Evolutionary conservation across 768 basidiomycete genomes (phyloP).

Genomic region (Rhodocollybia butyracea): DNA sequence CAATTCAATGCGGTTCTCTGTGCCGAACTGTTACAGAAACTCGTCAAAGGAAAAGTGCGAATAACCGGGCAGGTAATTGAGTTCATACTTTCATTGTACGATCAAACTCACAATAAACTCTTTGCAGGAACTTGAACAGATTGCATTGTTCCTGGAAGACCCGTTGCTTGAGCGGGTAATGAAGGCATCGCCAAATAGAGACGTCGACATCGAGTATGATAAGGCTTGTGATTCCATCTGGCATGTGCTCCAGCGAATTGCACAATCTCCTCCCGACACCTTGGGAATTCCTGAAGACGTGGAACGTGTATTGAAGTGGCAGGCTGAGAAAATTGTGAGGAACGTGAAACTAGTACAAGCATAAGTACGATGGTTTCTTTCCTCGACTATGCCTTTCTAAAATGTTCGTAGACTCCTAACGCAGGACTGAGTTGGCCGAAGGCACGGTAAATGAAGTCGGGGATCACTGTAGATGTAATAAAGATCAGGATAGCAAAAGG

Average conservation of each 20-base stretch:
- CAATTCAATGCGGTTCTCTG: background rate
- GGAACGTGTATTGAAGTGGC: background rate
- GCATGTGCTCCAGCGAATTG: background rate
- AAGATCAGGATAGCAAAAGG: too few species aligned
- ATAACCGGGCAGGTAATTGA: constrained; percentile 1
- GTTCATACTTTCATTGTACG: background rate
- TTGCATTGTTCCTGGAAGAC: background rate
- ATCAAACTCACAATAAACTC: background rate
- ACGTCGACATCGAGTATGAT: background rate
- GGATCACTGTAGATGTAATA: too few species aligned
- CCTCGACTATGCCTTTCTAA: too few species aligned
- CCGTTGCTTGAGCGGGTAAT: background rate
- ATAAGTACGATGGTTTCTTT: too few species aligned
- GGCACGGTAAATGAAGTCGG: too few species aligned
- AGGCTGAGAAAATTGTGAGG: background rate
- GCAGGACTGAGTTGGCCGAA: too few species aligned
- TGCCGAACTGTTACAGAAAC: background rate
- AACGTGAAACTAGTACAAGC: background rate
- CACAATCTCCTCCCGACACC: background rate
- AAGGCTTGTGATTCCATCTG: background rate
- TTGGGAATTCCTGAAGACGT: background rate
- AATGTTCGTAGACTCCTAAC: too few species aligned
- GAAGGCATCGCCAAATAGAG: background rate
- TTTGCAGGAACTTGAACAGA: background rate
- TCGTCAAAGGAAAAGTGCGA: background rate